Percentiles rank a stretch among this genome's conserved stretches.
These are phyloP conservation scores for Uncinocarpus reesii DNA, from an alignment of 2,329 filamentous ascomycete species.

Conservation along the genomic window DNA sequence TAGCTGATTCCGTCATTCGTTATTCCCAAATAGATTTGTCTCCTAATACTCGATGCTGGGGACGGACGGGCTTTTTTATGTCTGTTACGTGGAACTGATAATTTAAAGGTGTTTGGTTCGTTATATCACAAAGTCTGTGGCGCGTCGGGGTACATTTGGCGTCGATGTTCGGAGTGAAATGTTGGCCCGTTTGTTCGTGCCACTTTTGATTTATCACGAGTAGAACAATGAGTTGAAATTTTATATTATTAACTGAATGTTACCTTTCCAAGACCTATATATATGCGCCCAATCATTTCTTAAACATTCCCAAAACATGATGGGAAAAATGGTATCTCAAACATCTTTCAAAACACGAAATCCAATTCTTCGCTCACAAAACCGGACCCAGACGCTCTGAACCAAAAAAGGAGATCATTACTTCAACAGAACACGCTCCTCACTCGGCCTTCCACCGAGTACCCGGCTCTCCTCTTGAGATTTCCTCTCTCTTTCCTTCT, in stretches of 20 bases:
- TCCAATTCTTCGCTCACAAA: not conserved
- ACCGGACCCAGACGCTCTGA: not conserved
- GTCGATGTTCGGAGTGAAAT: too few relatives aligned
- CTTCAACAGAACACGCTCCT: not conserved
- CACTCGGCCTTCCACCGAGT: conserved; percentile 10
- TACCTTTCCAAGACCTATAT: not conserved
- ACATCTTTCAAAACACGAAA: not conserved
- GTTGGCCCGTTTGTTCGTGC: too few relatives aligned
- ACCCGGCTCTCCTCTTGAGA: conserved; percentile 16
- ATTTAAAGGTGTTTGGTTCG: too few relatives aligned
- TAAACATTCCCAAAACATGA: not conserved
- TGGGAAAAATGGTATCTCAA: conserved; percentile 5
- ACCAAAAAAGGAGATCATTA: not conserved
- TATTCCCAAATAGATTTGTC: too few relatives aligned
- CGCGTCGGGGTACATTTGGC: too few relatives aligned
- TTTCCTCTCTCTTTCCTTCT: conserved; percentile 13
- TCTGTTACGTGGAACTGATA: too few relatives aligned
- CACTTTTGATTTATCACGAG: too few relatives aligned
- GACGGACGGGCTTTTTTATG: too few relatives aligned
- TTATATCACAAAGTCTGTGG: too few relatives aligned
- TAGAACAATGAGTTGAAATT: too few relatives aligned
- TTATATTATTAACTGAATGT: too few relatives aligned
- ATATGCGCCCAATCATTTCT: not conserved
- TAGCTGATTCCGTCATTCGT: not conserved
- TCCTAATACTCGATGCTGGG: too few relatives aligned